Percentiles rank a stretch among this genome's conserved stretches.
phyloP scores from a whole-genome alignment of 2,329 filamentous ascomycete species.

The Whalleya microplaca region DNA sequence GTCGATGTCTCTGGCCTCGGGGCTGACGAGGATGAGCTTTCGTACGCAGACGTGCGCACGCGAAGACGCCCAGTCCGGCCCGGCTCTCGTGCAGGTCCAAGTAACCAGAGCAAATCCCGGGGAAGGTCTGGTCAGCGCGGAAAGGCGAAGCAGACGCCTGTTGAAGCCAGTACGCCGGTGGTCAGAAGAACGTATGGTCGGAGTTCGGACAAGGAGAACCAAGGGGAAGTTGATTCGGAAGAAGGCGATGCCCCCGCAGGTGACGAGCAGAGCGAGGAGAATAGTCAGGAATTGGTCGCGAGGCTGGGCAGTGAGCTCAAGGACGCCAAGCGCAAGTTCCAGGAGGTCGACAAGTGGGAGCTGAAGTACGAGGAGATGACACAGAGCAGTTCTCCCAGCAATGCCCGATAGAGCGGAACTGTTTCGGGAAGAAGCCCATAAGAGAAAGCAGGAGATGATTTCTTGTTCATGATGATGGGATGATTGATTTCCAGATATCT shows the following conservation, averaged over 20 bases:
- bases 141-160: conserved; percentile 22
- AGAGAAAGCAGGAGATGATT: background rate
- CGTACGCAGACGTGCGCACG: conserved; percentile 46
- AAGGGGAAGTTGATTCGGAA: conserved; percentile 36
- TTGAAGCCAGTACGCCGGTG: conserved; percentile 7
- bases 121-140: conserved; percentile 5
- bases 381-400: conserved; percentile 57
- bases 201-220: conserved; percentile 63
- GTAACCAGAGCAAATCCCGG: background rate
- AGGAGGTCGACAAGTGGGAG: conserved; percentile 71
- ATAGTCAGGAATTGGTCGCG: conserved; percentile 43
- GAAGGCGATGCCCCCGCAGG: conserved; percentile 41
- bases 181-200: conserved; percentile 54
- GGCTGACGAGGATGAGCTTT: conserved; percentile 61
- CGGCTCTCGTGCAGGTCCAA: background rate
- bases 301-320: conserved; percentile 58
- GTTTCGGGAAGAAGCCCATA: background rate
- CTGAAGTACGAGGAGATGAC: conserved; percentile 68
- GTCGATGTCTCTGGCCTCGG: conserved; percentile 52
- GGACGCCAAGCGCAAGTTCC: conserved; percentile 64
- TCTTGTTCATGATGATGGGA: background rate
- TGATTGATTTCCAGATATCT: no score
- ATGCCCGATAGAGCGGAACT: conserved; percentile 48
- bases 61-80: conserved; percentile 25
- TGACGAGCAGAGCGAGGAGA: conserved; percentile 35